A percentile compares a stretch with the other conserved stretches of the same genome.
These are phyloP conservation scores for Hippophae tibetana DNA, from an alignment of 306 rosid species.

Conservation along the genomic window DNA sequence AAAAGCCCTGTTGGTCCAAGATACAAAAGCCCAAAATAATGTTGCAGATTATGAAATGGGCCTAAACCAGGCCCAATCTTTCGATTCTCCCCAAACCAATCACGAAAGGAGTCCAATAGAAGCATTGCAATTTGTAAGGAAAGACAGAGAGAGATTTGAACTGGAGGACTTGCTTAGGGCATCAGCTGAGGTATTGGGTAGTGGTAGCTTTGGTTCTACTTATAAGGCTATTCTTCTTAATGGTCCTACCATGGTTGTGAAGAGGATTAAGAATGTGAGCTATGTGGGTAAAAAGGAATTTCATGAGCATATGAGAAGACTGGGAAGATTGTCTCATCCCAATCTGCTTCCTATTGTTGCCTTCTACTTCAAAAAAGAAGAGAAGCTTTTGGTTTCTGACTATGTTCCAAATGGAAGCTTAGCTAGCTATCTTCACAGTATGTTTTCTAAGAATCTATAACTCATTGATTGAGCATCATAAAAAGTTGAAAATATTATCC, in stretches of 20 bases:
- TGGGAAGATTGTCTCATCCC: constrained; percentile 36
- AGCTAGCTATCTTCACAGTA: constrained; percentile 35
- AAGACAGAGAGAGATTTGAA: constrained; percentile 37
- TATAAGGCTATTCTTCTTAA: constrained; percentile 52
- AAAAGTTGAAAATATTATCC: too few species aligned
- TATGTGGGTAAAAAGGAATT: constrained; percentile 49
- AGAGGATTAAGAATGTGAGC: constrained; percentile 70
- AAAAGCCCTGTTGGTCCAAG: neutral
- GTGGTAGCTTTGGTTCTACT: constrained; percentile 77
- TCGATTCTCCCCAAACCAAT: neutral
- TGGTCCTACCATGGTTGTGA: constrained; percentile 66
- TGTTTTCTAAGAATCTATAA: neutral
- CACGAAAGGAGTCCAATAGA: constrained; percentile 24
- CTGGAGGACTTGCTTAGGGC: constrained; percentile 64
- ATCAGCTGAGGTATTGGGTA: constrained; percentile 71
- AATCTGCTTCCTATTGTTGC: constrained; percentile 36
- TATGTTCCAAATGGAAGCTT: constrained; percentile 36
- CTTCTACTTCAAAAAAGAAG: constrained; percentile 30
- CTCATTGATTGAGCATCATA: too few species aligned
- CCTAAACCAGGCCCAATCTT: constrained; percentile 17
- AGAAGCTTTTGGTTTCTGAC: constrained; percentile 35
- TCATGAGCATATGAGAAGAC: constrained; percentile 51
- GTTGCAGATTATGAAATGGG: constrained; percentile 10
- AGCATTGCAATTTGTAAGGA: constrained; percentile 30
- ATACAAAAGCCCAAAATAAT: neutral